A percentile compares a stretch with the other conserved stretches of the same genome.
Evolutionary conservation across 352 stramenopile species (phyloP).

Genomic region (Phytopythium montanum): DNA sequence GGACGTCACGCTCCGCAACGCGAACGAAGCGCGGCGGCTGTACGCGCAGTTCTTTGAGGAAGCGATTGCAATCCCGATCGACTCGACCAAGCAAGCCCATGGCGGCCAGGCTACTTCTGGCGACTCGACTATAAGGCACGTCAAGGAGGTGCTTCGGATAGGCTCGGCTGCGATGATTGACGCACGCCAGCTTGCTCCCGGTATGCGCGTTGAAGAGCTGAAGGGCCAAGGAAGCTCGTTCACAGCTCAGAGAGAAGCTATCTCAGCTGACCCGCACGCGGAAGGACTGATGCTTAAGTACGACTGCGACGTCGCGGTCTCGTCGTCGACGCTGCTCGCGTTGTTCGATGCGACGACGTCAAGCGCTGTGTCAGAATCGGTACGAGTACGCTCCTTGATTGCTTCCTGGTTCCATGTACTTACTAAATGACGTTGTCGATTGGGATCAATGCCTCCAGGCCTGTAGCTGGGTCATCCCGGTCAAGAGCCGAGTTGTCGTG

Average conservation of each 20-base stretch:
- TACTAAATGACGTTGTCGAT: background rate
- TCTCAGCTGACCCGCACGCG: constrained; percentile 56
- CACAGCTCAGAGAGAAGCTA: constrained; percentile 16
- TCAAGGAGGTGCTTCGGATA: constrained; percentile 10
- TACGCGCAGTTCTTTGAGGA: constrained; percentile 63
- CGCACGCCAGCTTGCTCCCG: background rate
- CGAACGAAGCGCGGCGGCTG: constrained; percentile 59
- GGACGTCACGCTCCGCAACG: constrained; percentile 31
- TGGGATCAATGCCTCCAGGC: constrained; percentile 11
- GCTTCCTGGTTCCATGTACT: too few relatives aligned
- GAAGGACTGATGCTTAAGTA: constrained; percentile 61
- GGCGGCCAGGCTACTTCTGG: background rate
- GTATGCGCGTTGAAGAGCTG: background rate
- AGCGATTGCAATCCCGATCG: background rate
- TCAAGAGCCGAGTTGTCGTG: constrained; percentile 49
- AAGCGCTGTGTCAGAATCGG: constrained; percentile 2
- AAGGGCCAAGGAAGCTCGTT: background rate
- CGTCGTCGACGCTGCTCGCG: constrained; percentile 57
- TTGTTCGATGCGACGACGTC: constrained; percentile 49
- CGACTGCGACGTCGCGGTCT: constrained; percentile 69
- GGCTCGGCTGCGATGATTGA: background rate
- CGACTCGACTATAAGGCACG: constrained; percentile 29
- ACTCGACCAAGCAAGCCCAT: background rate
- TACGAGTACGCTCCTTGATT: background rate
- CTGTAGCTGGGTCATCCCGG: constrained; percentile 41